Percentiles rank a stretch among this genome's conserved stretches.
These are phyloP conservation scores for Lepidium africanum DNA, from an alignment of 345 rosid species.

Conservation along the genomic window DNA sequence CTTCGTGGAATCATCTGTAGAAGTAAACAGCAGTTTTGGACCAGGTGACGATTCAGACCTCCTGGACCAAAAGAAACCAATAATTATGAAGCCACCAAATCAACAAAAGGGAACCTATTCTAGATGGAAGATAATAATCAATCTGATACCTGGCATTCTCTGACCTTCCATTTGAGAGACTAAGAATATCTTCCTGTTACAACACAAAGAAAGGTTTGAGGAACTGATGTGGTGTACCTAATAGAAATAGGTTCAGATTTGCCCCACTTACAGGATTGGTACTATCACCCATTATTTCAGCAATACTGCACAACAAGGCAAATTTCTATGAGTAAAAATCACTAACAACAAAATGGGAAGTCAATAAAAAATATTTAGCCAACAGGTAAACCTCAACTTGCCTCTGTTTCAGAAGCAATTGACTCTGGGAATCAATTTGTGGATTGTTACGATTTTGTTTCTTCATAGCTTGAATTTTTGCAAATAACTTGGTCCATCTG, in stretches of 20 bases:
- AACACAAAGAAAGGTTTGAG: constrained; percentile 17
- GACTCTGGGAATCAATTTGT: constrained; percentile 50
- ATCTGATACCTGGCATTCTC: constrained; percentile 52
- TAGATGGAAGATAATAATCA: not conserved
- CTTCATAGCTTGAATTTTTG: constrained; percentile 60
- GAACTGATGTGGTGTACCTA: not conserved
- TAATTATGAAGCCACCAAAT: constrained; percentile 6
- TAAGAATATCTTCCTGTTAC: constrained; percentile 53
- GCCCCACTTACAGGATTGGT: constrained; percentile 46
- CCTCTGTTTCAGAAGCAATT: constrained; percentile 78
- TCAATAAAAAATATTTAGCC: not conserved
- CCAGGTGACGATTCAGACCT: constrained; percentile 55
- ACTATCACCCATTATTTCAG: constrained; percentile 71
- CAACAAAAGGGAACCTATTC: constrained; percentile 1
- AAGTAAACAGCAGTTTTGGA: constrained; percentile 61
- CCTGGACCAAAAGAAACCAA: constrained; percentile 40
- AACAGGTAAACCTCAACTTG: constrained; percentile 29
- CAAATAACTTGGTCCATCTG: constrained; percentile 87
- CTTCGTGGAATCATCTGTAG: constrained; percentile 71
- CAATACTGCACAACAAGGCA: constrained; percentile 52
- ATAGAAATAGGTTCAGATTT: not conserved
- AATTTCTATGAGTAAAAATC: constrained; percentile 20
- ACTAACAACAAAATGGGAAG: not conserved
- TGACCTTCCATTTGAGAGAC: constrained; percentile 40
- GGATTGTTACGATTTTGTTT: constrained; percentile 60